phyloP scores from a whole-genome alignment of 257 asterid species.

The Solanum corneliomulleri region DNA sequence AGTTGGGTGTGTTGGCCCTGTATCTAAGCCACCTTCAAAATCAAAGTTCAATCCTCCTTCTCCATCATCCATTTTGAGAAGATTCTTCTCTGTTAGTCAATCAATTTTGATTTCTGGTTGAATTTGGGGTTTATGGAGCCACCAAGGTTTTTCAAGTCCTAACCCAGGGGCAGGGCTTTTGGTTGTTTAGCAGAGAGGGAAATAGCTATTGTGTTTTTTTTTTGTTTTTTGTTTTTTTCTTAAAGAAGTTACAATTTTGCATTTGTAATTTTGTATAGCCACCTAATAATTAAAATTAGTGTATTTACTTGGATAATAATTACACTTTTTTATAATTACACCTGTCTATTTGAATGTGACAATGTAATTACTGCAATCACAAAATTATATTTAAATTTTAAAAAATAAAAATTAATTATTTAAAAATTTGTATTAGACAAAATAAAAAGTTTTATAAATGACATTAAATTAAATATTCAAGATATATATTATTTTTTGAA shows the following conservation, averaged over 20 bases:
- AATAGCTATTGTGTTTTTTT: background rate
- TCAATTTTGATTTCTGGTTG: background rate
- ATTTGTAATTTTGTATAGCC: background rate
- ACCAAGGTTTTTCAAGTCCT: background rate
- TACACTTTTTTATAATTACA: no score
- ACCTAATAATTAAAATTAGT: no score
- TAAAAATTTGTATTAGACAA: no score
- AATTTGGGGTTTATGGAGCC: background rate
- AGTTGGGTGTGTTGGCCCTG: constrained; percentile 65
- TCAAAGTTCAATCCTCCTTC: constrained; percentile 93
- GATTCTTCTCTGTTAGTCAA: background rate
- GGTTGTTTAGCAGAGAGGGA: background rate
- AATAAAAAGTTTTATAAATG: no score
- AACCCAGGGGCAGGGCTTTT: background rate
- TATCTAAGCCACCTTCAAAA: constrained; percentile 79
- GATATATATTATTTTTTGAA: no score
- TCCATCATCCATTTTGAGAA: constrained; percentile 56
- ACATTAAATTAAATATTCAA: no score
- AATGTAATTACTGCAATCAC: no score
- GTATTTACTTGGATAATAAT: no score
- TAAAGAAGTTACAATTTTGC: background rate
- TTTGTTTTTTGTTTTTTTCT: no score
- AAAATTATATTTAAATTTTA: no score
- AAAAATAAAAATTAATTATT: no score
- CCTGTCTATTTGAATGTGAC: no score